These are phyloP conservation scores for Verticillium isaacii DNA, from an alignment of 2,329 filamentous ascomycete genomes.

Conservation along the genomic window DNA sequence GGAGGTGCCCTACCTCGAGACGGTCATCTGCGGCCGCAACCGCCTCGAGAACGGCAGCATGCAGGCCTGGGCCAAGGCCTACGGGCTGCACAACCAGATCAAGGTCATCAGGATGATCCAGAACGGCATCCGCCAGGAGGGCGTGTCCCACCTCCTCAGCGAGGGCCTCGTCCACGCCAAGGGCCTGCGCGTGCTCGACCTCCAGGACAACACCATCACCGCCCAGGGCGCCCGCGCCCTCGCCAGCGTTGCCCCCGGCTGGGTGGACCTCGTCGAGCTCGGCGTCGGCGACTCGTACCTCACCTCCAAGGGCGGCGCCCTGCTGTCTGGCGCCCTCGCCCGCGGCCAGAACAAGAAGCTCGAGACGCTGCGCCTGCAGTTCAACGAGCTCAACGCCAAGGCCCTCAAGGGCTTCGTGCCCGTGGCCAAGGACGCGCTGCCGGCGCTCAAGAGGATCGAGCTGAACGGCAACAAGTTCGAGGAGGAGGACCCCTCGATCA, in stretches of 20 bases:
- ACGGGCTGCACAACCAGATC: conserved; percentile 75
- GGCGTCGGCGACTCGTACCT: conserved; percentile 87
- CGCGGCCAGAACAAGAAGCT: conserved; percentile 75
- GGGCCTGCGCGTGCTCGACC: conserved; percentile 70
- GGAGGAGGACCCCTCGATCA: conserved; percentile 74
- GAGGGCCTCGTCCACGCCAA: conserved; percentile 70
- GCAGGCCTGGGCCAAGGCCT: conserved; percentile 88
- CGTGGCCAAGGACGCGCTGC: conserved; percentile 64
- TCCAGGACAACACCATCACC: conserved; percentile 98
- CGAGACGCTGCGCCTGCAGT: conserved; percentile 79
- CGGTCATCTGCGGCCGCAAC: conserved; percentile 96
- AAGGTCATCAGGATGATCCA: conserved; percentile 95
- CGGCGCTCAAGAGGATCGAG: conserved; percentile 78
- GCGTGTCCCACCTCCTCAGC: conserved; percentile 75
- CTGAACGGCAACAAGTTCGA: conserved; percentile 94
- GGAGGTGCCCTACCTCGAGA: conserved; percentile 79
- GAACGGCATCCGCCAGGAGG: conserved; percentile 93
- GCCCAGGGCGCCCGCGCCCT: conserved; percentile 72
- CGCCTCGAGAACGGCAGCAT: conserved; percentile 94
- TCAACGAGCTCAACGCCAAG: conserved; percentile 84
- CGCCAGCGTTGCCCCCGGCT: conserved; percentile 67
- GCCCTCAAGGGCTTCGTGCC: conserved; percentile 67
- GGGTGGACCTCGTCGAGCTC: conserved; percentile 74
- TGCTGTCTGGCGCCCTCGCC: conserved; percentile 68
- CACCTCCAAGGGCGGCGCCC: conserved; percentile 68